Base-by-base conservation (phyloP, 202 grass and related monocot species). In the Hordeum pubiflorum region DNA sequence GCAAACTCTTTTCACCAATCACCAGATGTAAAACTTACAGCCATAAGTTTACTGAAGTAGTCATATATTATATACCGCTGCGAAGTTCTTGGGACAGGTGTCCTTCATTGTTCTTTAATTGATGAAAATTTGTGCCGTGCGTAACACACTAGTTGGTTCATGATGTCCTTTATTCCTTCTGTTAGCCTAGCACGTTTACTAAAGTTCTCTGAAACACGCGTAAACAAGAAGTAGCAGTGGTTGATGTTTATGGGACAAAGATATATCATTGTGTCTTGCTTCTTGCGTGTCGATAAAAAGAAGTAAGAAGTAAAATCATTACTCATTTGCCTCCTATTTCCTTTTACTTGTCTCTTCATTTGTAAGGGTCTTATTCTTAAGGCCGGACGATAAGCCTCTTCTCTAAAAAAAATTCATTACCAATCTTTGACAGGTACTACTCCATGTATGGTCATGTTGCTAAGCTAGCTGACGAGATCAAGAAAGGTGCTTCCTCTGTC, bases 361-460 rank as follows among this genome's bases (percentile, higher is more conserved):
- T n/a, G n/a, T n/a, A n/a, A n/a, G n/a, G n/a, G n/a, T n/a, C n/a
- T n/a, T n/a, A n/a, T n/a, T n/a, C n/a, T n/a, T n/a, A n/a, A n/a
- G n/a, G n/a, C n/a, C n/a, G n/a, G n/a, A n/a, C n/a, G n/a, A n/a
- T n/a, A n/a, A n/a, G n/a, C n/a, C n/a, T n/a, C n/a, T n/a, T n/a
- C n/a, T n/a, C n/a, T n/a, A n/a, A n/a, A n/a, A n/a, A n/a, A n/a
- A n/a, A n/a, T n/a, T n/a, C n/a, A n/a, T n/a, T 50, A 58, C 29
- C 6, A 0, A n/a, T n/a, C 66, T 59, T 88, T 59, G 58, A 72
- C 68, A 98, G 95, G 77, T 98, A 85, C 63, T 95, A 98, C 82
- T 93, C 88, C 48, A 97, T 88, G 69, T 97, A 97, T 79, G 91
- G 87, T 5, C 94, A 97, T 90, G 91, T 97, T 60, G 87, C 83